Conservation (phyloP, 2,329 filamentous ascomycete species). For the Erysiphe pulchra region DNA sequence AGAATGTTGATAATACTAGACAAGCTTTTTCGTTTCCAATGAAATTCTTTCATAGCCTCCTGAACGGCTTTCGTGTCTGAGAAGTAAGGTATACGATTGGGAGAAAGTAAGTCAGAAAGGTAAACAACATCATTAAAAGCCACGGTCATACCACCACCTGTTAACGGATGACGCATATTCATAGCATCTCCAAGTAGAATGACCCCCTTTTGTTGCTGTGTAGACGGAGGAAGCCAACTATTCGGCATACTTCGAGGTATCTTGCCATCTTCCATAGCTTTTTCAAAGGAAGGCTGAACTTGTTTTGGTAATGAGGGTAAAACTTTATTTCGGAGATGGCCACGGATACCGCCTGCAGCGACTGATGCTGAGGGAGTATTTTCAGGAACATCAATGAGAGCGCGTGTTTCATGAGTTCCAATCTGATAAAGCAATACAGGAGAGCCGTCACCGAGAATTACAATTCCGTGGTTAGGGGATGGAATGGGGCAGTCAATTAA, state of each 20-base stretch:
- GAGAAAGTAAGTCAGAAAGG: slow-evolving; percentile 47
- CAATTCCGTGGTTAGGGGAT: slow-evolving; percentile 53
- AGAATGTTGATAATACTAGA: slow-evolving; percentile 89
- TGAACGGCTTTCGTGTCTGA: slow-evolving; percentile 39
- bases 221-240: slow-evolving; percentile 60
- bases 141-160: slow-evolving; percentile 93
- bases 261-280: slow-evolving; percentile 51
- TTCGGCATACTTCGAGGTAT: slow-evolving; percentile 80
- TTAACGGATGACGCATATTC: slow-evolving; percentile 98
- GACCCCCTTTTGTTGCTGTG: slow-evolving; percentile 45
- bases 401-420: slow-evolving; percentile 76
- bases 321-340: slow-evolving; percentile 56
- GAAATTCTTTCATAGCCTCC: slow-evolving; percentile 41
- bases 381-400: slow-evolving; percentile 66
- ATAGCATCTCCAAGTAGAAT: slow-evolving; percentile 78
- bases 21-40: slow-evolving; percentile 64
- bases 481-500: slow-evolving; percentile 69
- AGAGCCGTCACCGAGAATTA: slow-evolving; percentile 52
- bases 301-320: slow-evolving; percentile 49
- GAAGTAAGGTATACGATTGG: slow-evolving; percentile 40
- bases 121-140: slow-evolving; percentile 79
- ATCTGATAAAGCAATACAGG: slow-evolving; percentile 93
- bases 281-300: slow-evolving; percentile 47
- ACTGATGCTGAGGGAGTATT: slow-evolving; percentile 47
- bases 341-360: slow-evolving; percentile 57